Conservation (phyloP, 768 basidiomycete genomes). For the Suillus fuscotomentosus region DNA sequence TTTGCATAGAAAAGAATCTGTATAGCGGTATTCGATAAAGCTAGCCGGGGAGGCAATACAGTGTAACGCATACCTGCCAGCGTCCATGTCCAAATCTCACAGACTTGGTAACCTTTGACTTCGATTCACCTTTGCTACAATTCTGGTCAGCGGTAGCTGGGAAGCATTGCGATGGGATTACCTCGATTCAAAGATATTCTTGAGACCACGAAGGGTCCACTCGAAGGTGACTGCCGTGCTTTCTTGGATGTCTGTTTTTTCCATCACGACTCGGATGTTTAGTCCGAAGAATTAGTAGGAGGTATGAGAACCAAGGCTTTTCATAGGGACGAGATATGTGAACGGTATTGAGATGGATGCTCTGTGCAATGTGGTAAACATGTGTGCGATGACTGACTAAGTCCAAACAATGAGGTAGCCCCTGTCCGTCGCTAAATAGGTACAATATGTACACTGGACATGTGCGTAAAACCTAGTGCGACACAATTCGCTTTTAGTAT, state of each 20-base stretch:
- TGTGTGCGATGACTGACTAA: neutral
- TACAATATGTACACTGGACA: neutral
- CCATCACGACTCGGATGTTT: slow-evolving; percentile 23
- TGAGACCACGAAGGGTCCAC: slow-evolving; percentile 75
- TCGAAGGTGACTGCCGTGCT: slow-evolving; percentile 62
- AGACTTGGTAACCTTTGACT: slow-evolving; percentile 78
- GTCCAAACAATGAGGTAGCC: neutral
- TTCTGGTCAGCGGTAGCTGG: neutral
- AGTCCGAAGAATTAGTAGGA: neutral
- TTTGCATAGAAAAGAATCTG: slow-evolving; percentile 86
- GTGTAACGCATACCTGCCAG: slow-evolving; percentile 55
- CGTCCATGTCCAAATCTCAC: slow-evolving; percentile 71
- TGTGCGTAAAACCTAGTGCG: neutral
- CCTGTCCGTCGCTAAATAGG: neutral
- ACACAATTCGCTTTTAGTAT: neutral
- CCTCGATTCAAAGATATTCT: slow-evolving; percentile 72
- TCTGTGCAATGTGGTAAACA: neutral
- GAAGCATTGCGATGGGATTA: slow-evolving; percentile 12
- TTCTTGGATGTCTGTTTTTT: slow-evolving; percentile 46
- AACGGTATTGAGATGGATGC: neutral
- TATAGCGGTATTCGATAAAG: slow-evolving; percentile 3
- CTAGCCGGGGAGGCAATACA: slow-evolving; percentile 10
- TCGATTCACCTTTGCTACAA: slow-evolving; percentile 64
- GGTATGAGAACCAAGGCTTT: no score
- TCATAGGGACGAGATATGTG: neutral